Evolutionary conservation across 2,329 filamentous ascomycete genomes (phyloP), one percentile per base, ranked within the genome.

Genomic region (Fusarium concolor): DNA sequence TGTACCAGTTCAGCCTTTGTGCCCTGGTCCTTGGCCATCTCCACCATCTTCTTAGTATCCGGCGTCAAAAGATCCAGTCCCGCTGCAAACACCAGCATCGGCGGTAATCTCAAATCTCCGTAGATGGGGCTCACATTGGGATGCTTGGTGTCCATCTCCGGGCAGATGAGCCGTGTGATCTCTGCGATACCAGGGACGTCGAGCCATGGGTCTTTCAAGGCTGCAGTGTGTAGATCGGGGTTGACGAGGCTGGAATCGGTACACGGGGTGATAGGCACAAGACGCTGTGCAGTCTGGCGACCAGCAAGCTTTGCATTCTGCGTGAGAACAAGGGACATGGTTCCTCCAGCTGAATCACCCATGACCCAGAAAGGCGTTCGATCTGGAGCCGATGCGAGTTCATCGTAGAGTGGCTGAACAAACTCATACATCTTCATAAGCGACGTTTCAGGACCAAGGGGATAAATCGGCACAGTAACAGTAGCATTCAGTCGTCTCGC

Each of bases 261-360:
- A 39, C 71, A 69, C 6, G 76, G 76, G n/a, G 76, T 76, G 22
- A 77, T 76, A 28, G 67, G 54, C 10, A 77, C 72, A 10, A 78
- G 41, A 10, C 74, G 69, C 15, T 69, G 65, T 2, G 76, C 76
- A 6, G 65, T 63, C 10, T 69, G 74, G 10, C 56, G 61, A 1
- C 75, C 74, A 6, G 65, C 72, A 22, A 66, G 56, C 3, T 71
- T 66, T 20, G 76, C 75, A 26, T 72, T 64, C 51, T 77, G 76
- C 2, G 76, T 77, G 29, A 78, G 64, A 10, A 73, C 75, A 33
- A 78, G 67, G 2, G 74, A 57, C 71, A 78, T 71, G 45, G 70
- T 76, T 12, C 65, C 76, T 46, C 76, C 76, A 3, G 75, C 74
- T 14, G 76, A 77, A 57, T 78, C 76, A 5, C 76, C 76, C 22